A percentile compares a stretch with the other conserved stretches of the same genome.
phyloP scores from a whole-genome alignment of 768 basidiomycete species.

The Lactifluus hygrophoroides region DNA sequence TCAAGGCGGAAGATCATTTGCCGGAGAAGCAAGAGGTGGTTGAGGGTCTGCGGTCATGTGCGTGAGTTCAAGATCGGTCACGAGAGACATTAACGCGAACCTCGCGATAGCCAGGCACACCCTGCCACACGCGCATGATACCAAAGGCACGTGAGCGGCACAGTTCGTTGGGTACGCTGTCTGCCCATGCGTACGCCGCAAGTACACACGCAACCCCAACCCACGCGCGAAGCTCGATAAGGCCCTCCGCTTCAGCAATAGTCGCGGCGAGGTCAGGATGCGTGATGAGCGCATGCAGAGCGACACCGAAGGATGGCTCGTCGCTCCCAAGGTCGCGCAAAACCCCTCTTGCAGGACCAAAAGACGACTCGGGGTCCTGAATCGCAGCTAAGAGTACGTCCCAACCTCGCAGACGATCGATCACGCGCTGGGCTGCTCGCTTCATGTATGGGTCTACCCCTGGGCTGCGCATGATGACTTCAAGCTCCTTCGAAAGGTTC shows the following conservation, averaged over 20 bases:
- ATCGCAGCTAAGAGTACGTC: conserved; percentile 52
- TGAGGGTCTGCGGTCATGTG: conserved; percentile 47
- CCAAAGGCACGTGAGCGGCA: conserved; percentile 59
- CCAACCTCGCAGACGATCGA: conserved; percentile 50
- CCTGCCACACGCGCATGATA: conserved; percentile 58
- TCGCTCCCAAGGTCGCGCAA: conserved; percentile 54
- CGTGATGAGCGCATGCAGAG: conserved; percentile 61
- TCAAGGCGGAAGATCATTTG: conserved; percentile 66
- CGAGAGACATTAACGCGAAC: conserved; percentile 30
- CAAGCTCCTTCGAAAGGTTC: conserved; percentile 36
- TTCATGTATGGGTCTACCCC: conserved; percentile 35
- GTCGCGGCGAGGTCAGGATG: conserved; percentile 43
- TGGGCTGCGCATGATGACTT: conserved; percentile 31
- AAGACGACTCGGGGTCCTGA: conserved; percentile 44
- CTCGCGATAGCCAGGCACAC: conserved; percentile 62
- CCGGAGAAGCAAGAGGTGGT: conserved; percentile 60
- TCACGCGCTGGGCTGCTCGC: conserved; percentile 39
- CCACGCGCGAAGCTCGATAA: conserved; percentile 58
- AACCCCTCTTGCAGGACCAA: conserved; percentile 38
- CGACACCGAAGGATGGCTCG: conserved; percentile 63
- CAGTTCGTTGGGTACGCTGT: conserved; percentile 56
- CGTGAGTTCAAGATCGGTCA: background rate
- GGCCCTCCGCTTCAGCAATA: conserved; percentile 24
- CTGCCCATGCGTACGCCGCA: conserved; percentile 72
- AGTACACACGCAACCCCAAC: conserved; percentile 61